Conservation (phyloP, 2,329 filamentous ascomycete species). For the Hawksworthiomyces lignivorus region DNA sequence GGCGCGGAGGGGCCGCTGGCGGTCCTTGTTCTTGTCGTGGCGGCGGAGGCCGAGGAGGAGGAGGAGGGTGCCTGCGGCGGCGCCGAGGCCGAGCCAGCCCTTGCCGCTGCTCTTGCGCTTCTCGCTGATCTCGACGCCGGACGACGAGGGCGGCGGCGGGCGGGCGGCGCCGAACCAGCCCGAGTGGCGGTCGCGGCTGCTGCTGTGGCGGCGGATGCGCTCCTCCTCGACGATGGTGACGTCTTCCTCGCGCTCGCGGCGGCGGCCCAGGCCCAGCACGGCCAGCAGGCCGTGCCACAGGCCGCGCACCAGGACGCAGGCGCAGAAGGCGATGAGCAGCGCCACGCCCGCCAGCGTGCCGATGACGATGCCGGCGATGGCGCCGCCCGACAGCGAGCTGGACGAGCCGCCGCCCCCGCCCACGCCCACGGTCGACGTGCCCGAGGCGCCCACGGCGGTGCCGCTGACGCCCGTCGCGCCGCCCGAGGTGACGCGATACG, state of each 20-base stretch:
- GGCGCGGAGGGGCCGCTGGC: constrained; percentile 30
- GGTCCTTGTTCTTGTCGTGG: constrained; percentile 41
- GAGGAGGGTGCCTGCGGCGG: constrained; percentile 42
- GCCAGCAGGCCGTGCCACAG: constrained; percentile 52
- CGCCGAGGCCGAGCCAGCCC: constrained; percentile 46
- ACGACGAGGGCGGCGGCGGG: constrained; percentile 21
- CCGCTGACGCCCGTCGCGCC: constrained; percentile 46
- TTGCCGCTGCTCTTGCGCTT: constrained; percentile 40
- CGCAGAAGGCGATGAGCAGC: constrained; percentile 62
- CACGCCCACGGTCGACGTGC: constrained; percentile 24
- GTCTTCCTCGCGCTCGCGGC: constrained; percentile 37
- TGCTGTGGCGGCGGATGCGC: constrained; percentile 45
- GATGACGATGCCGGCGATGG: constrained; percentile 75
- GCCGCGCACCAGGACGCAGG: constrained; percentile 62
- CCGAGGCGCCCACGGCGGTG: constrained; percentile 41
- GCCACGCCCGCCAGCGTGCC: constrained; percentile 60
- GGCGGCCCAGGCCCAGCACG: constrained; percentile 52
- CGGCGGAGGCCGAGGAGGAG: constrained; percentile 46
- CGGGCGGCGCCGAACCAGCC: constrained; percentile 45
- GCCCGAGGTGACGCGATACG: constrained; percentile 46
- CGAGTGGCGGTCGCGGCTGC: constrained; percentile 44
- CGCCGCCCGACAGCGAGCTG: constrained; percentile 54
- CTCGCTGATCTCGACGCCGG: too few relatives aligned
- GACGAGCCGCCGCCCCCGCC: constrained; percentile 29
- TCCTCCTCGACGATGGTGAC: constrained; percentile 49